phyloP scores from a whole-genome alignment of 2,329 filamentous ascomycete genomes.

The Aspergillus pseudonomiae region DNA sequence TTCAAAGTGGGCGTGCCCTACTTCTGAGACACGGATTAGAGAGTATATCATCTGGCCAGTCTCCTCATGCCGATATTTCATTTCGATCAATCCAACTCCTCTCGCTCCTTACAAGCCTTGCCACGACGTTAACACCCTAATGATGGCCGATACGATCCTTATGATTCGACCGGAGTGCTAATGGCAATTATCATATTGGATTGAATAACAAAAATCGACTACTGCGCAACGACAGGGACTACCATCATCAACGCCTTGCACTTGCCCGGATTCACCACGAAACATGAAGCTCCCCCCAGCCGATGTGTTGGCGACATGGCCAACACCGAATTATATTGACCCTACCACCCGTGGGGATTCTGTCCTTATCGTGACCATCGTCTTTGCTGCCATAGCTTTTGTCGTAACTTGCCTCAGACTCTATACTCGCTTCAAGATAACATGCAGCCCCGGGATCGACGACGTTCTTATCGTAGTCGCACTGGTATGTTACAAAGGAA shows the following conservation, averaged over 20 bases:
- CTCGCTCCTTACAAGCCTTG: background rate
- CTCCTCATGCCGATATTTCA: slow-evolving; percentile 4
- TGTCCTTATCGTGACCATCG: slow-evolving; percentile 46
- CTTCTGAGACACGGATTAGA: background rate
- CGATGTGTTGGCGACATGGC: slow-evolving; percentile 49
- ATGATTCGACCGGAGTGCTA: slow-evolving; percentile 10
- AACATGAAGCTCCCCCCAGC: slow-evolving; percentile 46
- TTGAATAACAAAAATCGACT: slow-evolving; percentile 1
- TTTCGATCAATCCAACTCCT: background rate
- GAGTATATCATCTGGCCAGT: slow-evolving; percentile 14
- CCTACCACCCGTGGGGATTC: slow-evolving; percentile 49
- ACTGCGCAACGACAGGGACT: background rate
- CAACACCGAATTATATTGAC: slow-evolving; percentile 51
- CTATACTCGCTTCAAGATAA: slow-evolving; percentile 50
- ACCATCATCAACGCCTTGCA: background rate
- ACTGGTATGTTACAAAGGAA: slow-evolving; percentile 34
- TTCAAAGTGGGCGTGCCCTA: background rate
- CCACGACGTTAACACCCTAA: slow-evolving; percentile 6
- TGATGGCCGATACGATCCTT: slow-evolving; percentile 14
- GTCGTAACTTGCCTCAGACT: slow-evolving; percentile 48
- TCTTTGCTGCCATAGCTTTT: slow-evolving; percentile 45
- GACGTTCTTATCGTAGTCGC: slow-evolving; percentile 51
- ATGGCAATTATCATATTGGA: slow-evolving; percentile 11
- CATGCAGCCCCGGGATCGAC: slow-evolving; percentile 51
- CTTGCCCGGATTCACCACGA: slow-evolving; percentile 3